These are phyloP conservation scores for Zygoascus hellenicus DNA, from an alignment of 1,139 yeast genomes.

Conservation along the genomic window DNA sequence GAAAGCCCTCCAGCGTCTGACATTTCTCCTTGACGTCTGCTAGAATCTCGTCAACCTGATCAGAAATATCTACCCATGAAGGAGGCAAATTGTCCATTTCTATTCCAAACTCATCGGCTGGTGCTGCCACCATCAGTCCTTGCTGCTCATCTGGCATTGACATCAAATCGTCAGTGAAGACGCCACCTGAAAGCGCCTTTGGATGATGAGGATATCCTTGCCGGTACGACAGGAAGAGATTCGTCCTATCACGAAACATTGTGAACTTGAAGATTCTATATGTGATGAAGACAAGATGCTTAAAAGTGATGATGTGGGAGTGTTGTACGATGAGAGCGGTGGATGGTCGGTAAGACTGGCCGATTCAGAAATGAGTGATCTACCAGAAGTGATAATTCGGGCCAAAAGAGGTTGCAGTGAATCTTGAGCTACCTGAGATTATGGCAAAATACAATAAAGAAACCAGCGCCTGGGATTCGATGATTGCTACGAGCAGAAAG, in stretches of 20 bases:
- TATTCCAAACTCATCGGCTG: constrained; percentile 29
- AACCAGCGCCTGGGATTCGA: too few relatives aligned
- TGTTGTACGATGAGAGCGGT: too few relatives aligned
- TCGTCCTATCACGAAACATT: constrained; percentile 42
- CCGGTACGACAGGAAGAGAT: constrained; percentile 39
- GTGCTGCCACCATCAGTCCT: constrained; percentile 51
- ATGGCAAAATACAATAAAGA: too few relatives aligned
- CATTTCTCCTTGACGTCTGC: constrained; percentile 45
- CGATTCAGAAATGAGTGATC: too few relatives aligned
- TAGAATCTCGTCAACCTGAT: constrained; percentile 62
- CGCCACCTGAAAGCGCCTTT: constrained; percentile 14
- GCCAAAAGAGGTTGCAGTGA: too few relatives aligned
- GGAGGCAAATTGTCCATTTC: constrained; percentile 59
- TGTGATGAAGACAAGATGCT: too few relatives aligned
- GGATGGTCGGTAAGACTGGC: too few relatives aligned
- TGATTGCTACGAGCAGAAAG: too few relatives aligned
- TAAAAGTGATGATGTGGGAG: too few relatives aligned
- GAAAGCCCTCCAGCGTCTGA: constrained; percentile 56
- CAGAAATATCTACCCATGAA: constrained; percentile 65
- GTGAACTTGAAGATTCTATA: background rate
- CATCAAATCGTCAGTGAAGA: constrained; percentile 19
- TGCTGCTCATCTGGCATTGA: constrained; percentile 59
- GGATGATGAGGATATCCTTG: constrained; percentile 42
- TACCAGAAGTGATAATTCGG: too few relatives aligned
- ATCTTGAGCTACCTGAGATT: too few relatives aligned